These are phyloP conservation scores for Oryza nivara DNA, from an alignment of 176 grass and related monocot genomes.

Conservation along the genomic window DNA sequence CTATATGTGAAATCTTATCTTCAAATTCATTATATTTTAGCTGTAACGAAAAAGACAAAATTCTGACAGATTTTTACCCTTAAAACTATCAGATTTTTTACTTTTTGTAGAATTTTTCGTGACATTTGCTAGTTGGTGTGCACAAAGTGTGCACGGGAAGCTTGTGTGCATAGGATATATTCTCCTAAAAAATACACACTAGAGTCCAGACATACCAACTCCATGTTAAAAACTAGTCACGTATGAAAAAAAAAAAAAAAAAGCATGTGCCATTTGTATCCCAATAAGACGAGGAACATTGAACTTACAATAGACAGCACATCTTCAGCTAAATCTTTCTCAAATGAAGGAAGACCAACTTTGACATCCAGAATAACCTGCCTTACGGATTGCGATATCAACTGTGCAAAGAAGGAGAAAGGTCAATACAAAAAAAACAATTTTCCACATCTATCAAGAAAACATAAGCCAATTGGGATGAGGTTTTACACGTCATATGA, in stretches of 20 bases:
- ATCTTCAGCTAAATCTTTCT: slow-evolving; percentile 68
- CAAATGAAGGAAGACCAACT: slow-evolving; percentile 79
- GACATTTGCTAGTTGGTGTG: too few relatives aligned
- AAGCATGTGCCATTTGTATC: background rate
- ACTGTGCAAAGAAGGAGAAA: slow-evolving; percentile 45
- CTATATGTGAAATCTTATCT: too few relatives aligned
- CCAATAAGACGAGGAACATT: slow-evolving; percentile 1
- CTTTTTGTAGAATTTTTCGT: too few relatives aligned
- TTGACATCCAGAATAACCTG: slow-evolving; percentile 92
- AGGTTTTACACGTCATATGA: slow-evolving; percentile 20
- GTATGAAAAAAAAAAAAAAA: background rate
- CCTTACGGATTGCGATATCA: slow-evolving; percentile 64
- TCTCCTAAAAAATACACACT: background rate
- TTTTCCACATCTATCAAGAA: slow-evolving; percentile 2
- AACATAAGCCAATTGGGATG: background rate
- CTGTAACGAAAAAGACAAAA: too few relatives aligned
- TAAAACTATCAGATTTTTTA: too few relatives aligned
- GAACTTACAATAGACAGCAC: slow-evolving; percentile 80
- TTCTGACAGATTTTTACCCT: too few relatives aligned
- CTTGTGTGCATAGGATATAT: too few relatives aligned
- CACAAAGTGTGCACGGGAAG: too few relatives aligned
- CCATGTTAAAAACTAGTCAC: background rate
- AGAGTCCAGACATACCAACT: background rate
- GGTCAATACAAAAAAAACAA: background rate
- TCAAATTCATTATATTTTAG: too few relatives aligned